Conservation (phyloP, 1,139 yeast species). For the Protomyces inouyei region DNA sequence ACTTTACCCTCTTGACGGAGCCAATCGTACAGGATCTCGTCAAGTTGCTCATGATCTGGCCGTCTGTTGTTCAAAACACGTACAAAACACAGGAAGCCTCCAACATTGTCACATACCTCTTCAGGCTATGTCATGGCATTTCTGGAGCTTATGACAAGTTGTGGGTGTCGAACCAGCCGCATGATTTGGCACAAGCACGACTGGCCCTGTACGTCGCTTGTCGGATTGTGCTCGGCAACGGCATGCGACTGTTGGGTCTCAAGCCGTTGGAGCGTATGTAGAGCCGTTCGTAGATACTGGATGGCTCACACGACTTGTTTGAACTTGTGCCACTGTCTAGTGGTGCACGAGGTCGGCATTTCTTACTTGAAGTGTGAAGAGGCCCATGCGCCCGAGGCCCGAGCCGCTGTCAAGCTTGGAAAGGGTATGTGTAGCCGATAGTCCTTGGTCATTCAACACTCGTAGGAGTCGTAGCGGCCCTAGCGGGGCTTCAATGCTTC, state of each 20-base stretch:
- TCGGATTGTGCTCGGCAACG: conserved; percentile 82
- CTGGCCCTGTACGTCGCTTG: conserved; percentile 88
- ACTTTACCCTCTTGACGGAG: conserved; percentile 67
- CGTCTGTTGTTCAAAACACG: conserved; percentile 83
- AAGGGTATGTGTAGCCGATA: too few relatives aligned
- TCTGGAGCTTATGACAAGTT: conserved; percentile 91
- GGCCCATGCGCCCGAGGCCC: too few relatives aligned
- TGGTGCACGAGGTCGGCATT: too few relatives aligned
- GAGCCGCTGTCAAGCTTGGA: too few relatives aligned
- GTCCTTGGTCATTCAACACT: too few relatives aligned
- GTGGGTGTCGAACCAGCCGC: conserved; percentile 97
- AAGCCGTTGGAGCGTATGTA: conserved; percentile 99
- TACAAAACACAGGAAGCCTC: conserved; percentile 86
- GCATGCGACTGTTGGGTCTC: conserved; percentile 84
- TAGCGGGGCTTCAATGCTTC: too few relatives aligned
- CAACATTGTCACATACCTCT: conserved; percentile 87
- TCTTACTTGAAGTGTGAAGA: too few relatives aligned
- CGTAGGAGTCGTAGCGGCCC: too few relatives aligned
- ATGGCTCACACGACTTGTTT: too few relatives aligned
- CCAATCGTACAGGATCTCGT: conserved; percentile 68
- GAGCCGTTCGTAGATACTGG: background rate
- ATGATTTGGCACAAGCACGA: conserved; percentile 83
- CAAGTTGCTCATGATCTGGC: conserved; percentile 82
- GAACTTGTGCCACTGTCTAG: too few relatives aligned
- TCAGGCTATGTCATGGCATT: conserved; percentile 86